Evolutionary conservation across 306 rosid genomes (phyloP).

Genomic region (Malus orientalis): DNA sequence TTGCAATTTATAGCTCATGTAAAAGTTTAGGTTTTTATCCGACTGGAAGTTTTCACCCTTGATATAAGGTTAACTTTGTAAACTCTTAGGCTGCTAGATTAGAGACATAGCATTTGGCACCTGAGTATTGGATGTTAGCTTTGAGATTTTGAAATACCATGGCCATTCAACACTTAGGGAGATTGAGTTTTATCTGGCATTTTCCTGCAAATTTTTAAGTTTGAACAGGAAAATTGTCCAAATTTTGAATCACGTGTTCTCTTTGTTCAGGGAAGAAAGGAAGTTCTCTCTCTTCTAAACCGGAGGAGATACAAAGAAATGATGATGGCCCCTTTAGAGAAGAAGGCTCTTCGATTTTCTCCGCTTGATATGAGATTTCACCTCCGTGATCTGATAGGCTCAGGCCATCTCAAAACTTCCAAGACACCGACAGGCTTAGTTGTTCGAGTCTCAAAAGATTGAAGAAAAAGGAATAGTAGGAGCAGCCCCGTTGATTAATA

Average conservation of each 20-base stretch:
- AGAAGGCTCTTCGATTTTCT: slow-evolving; percentile 70
- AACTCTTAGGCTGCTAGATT: neutral
- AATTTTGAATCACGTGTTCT: neutral
- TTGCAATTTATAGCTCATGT: neutral
- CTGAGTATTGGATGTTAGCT: neutral
- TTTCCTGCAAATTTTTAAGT: neutral
- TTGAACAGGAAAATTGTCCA: neutral
- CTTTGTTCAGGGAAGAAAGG: slow-evolving; percentile 81
- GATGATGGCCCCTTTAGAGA: slow-evolving; percentile 70
- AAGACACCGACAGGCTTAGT: slow-evolving; percentile 65
- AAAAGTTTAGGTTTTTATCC: neutral
- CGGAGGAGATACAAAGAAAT: slow-evolving; percentile 70
- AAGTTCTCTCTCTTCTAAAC: slow-evolving; percentile 66
- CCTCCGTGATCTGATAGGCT: slow-evolving; percentile 86
- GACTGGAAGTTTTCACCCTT: neutral
- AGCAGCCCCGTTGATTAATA: slow-evolving; percentile 1
- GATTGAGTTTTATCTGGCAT: neutral
- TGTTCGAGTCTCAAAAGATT: slow-evolving; percentile 68
- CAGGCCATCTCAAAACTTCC: slow-evolving; percentile 60
- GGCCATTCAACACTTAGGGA: neutral
- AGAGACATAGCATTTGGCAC: neutral
- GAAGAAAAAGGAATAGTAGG: slow-evolving; percentile 17
- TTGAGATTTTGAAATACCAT: neutral
- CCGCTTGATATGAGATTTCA: slow-evolving; percentile 78
- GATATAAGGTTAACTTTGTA: neutral